These are phyloP conservation scores for Neoconidiobolus thromboides DNA, from an alignment of 371 early-diverging fungal species.

Conservation along the genomic window DNA sequence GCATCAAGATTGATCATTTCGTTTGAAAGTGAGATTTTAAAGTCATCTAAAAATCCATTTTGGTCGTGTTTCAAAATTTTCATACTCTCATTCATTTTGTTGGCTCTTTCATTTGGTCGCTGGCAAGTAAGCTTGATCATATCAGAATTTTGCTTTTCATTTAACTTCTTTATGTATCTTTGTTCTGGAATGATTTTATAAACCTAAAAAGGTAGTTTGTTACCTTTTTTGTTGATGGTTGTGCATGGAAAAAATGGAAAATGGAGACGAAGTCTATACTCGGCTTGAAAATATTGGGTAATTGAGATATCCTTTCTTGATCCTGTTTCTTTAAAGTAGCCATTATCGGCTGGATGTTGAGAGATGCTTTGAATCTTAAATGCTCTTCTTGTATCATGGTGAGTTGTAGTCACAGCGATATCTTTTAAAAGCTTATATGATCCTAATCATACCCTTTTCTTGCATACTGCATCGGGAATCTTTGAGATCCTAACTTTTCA, in stretches of 20 bases:
- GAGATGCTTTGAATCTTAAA: conserved; percentile 44
- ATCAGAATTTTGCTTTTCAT: conserved; percentile 68
- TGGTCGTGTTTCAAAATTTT: conserved; percentile 21
- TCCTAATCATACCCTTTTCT: no score
- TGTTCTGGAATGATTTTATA: conserved; percentile 64
- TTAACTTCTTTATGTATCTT: conserved; percentile 49
- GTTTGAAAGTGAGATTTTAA: conserved; percentile 41
- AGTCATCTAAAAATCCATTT: conserved; percentile 31
- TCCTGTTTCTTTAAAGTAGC: conserved; percentile 19
- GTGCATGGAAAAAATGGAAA: conserved; percentile 75
- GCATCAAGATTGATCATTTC: conserved; percentile 34
- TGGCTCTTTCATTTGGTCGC: conserved; percentile 41
- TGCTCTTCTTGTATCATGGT: conserved; percentile 29
- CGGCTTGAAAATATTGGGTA: conserved; percentile 41
- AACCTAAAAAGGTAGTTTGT: conserved; percentile 71
- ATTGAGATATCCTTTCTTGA: conserved; percentile 27
- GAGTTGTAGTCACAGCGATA: no score
- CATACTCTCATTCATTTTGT: conserved; percentile 31
- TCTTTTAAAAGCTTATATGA: no score
- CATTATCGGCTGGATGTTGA: conserved; percentile 47
- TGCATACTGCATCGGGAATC: conserved; percentile 23
- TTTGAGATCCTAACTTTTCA: conserved; percentile 31
- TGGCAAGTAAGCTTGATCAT: conserved; percentile 82
- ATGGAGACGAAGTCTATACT: conserved; percentile 38
- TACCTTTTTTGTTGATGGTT: conserved; percentile 34